Conservation (phyloP, 2,329 filamentous ascomycete genomes). For the Calonectria henricotiae region DNA sequence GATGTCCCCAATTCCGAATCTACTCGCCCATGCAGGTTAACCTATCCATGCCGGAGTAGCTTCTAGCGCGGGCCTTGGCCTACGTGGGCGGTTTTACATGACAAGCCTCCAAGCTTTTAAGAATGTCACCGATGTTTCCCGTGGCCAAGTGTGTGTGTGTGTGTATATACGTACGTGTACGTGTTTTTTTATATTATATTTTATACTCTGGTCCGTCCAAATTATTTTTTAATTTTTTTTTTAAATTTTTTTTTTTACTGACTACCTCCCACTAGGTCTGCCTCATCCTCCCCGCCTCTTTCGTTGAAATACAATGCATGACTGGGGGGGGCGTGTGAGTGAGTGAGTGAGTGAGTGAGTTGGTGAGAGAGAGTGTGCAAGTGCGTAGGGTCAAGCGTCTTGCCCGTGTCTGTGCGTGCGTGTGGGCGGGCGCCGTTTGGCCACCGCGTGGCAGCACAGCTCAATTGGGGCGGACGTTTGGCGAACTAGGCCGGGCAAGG, state of each 20-base stretch:
- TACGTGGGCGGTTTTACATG: constrained; percentile 18
- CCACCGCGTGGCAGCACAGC: constrained; percentile 21
- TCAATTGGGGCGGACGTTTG: constrained; percentile 9
- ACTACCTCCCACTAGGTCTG: neutral
- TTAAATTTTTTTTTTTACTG: neutral
- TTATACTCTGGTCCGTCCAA: too few species aligned
- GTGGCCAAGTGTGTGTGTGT: neutral
- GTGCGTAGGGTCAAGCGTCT: too few species aligned
- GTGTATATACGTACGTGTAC: neutral
- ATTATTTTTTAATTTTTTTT: too few species aligned
- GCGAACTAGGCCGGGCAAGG: constrained; percentile 12
- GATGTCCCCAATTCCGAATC: constrained; percentile 2
- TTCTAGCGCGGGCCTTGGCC: constrained; percentile 20
- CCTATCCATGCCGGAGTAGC: constrained; percentile 15
- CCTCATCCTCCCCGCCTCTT: neutral
- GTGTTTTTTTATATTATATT: too few species aligned
- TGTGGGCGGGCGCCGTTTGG: constrained; percentile 18
- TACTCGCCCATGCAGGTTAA: constrained; percentile 19
- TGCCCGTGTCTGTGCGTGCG: neutral
- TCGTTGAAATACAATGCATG: neutral
- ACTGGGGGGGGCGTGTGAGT: neutral
- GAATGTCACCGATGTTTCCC: constrained; percentile 13
- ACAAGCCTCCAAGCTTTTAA: constrained; percentile 8
- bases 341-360: neutral
- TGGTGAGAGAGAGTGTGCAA: too few species aligned